Evolutionary conservation across 2,329 filamentous ascomycete species (phyloP), one percentile per base, ranked within the genome.

Genomic region (Aspergillus quadrilineatus): DNA sequence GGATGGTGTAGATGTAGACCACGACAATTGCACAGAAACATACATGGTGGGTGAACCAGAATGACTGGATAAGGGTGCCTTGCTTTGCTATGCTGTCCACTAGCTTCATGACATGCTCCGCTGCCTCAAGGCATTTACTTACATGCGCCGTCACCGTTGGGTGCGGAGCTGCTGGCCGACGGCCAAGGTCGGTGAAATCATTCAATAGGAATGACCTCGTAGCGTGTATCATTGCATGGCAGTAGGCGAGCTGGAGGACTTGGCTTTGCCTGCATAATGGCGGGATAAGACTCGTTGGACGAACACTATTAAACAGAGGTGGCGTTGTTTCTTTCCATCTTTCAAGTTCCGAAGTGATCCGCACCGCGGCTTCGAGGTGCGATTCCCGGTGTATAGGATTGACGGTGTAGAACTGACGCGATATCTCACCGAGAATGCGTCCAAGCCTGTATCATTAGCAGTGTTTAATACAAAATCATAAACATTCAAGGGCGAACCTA

Each of bases 371-470:
- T 50, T 73, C 70, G 1, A 73, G 59, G 0, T 71, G 67, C 1
- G 69, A 65, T 44, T 68, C 65, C 26, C 65, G 65, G 12, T 66
- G 67, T 12, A 62, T 60, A 9, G 69, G 64, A 26, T 69, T 73
- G 15, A 73, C 68, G 1, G 72, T 72, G 50, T 74, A 74, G 50
- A 76, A 66, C 69, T 80, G 45, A 69, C 79, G 64, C 77, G 82
- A 63, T 69, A 80, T 51, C 77, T 75, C 39, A 76, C 69, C 37
- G 72, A 78, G 53, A n/a, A 83, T 78, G 50, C 81, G 76, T 30
- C 81, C 82, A 10, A 83, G 80, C 32, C 75, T 30, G 45, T 39
- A 49, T 10, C 14, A 47, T 53, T 30, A 58, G 45, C 45, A 39
- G 14, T 26, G 15, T 30, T 22, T 47, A 17, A 4, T 36, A 9